Percentiles rank a stretch among this genome's conserved stretches.
These are phyloP conservation scores for Thielaviopsis populi DNA, from an alignment of 2,329 filamentous ascomycete species.

Conservation along the genomic window DNA sequence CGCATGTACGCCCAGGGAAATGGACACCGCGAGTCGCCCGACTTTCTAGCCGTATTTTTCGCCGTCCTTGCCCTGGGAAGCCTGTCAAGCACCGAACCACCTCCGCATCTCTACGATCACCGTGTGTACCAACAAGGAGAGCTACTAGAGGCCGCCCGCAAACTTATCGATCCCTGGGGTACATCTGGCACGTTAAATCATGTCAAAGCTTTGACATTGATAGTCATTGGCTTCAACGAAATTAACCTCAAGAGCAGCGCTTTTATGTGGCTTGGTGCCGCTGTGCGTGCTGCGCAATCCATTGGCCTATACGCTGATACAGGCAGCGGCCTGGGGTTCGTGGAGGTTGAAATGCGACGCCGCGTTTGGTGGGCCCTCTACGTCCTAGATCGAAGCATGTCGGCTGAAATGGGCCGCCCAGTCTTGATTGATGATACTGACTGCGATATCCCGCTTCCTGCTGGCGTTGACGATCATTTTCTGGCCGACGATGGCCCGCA, in stretches of 20 bases:
- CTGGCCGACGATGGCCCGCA: slow-evolving; percentile 45
- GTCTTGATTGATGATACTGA: slow-evolving; percentile 75
- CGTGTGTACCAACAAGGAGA: slow-evolving; percentile 40
- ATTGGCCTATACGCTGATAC: slow-evolving; percentile 66
- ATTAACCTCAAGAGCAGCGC: slow-evolving; percentile 73
- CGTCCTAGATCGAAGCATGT: slow-evolving; percentile 66
- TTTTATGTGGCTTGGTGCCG: slow-evolving; percentile 71
- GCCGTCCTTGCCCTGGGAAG: slow-evolving; percentile 70
- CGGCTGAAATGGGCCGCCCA: slow-evolving; percentile 67
- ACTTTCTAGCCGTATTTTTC: slow-evolving; percentile 71
- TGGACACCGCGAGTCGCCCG: slow-evolving; percentile 38
- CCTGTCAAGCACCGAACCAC: slow-evolving; percentile 49
- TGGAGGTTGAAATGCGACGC: slow-evolving; percentile 75
- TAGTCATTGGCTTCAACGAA: slow-evolving; percentile 69
- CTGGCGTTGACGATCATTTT: slow-evolving; percentile 65
- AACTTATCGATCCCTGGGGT: slow-evolving; percentile 64
- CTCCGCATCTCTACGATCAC: slow-evolving; percentile 26
- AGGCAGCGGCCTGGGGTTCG: slow-evolving; percentile 48
- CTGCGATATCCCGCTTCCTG: slow-evolving; percentile 70
- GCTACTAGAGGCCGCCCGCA: slow-evolving; percentile 56
- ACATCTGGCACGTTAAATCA: slow-evolving; percentile 65
- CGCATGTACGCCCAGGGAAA: slow-evolving; percentile 52
- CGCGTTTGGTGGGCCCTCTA: slow-evolving; percentile 93
- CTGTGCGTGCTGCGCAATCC: slow-evolving; percentile 68
- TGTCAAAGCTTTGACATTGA: slow-evolving; percentile 55